Evolutionary conservation across 1,139 yeast genomes (phyloP).

Genomic region (Hansenula sp.): DNA sequence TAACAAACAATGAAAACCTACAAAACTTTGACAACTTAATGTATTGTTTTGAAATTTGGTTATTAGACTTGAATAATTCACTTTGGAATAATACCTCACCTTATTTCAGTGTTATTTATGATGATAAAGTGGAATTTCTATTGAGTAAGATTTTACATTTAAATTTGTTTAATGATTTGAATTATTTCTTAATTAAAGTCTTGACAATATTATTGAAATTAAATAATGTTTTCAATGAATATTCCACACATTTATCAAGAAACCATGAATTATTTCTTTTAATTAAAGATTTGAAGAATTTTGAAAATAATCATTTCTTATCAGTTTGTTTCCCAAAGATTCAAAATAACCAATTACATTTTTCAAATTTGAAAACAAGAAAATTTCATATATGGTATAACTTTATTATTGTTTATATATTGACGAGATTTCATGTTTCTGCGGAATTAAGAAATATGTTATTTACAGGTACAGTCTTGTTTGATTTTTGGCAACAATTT

Average conservation of each 20-base stretch:
- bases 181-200: slow-evolving; percentile 15
- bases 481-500: slow-evolving; percentile 13
- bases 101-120: slow-evolving; percentile 6
- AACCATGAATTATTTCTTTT: slow-evolving; percentile 1
- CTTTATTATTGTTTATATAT: slow-evolving; percentile 10
- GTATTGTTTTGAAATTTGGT: slow-evolving; percentile 16
- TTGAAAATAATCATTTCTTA: slow-evolving; percentile 18
- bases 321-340: slow-evolving; percentile 13
- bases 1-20: slow-evolving; percentile 4
- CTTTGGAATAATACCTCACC: slow-evolving; percentile 4
- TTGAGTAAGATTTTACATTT: slow-evolving; percentile 13
- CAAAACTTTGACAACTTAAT: slow-evolving; percentile 18
- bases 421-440: slow-evolving; percentile 6
- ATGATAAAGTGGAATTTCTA: slow-evolving; percentile 8
- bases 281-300: slow-evolving; percentile 11
- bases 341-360: slow-evolving; percentile 7
- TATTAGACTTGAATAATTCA: slow-evolving; percentile 19
- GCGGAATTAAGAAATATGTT: slow-evolving; percentile 1
- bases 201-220: slow-evolving; percentile 14
- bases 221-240: slow-evolving; percentile 13
- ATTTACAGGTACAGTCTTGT: slow-evolving; percentile 5
- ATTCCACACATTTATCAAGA: slow-evolving; percentile 2
- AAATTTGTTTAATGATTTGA: slow-evolving; percentile 19
- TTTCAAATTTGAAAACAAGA: slow-evolving; percentile 10
- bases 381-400: slow-evolving; percentile 17